Percentiles rank a stretch among this genome's conserved stretches.
phyloP scores from a whole-genome alignment of 208 protist genomes.

The Leishmania lainsoni region DNA sequence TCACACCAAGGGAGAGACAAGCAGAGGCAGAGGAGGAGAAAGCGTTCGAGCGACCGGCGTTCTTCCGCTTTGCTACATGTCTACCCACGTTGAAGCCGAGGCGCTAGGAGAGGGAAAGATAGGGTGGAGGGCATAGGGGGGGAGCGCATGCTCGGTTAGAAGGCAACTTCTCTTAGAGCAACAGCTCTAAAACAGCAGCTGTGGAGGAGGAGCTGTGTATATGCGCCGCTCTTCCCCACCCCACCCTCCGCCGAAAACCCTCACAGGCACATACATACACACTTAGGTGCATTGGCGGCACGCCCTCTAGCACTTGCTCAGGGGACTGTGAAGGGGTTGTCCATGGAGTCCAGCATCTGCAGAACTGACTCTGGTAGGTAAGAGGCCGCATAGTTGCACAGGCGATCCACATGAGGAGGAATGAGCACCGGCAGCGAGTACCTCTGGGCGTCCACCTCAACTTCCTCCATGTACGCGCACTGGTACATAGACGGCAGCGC shows the following conservation, averaged over 20 bases:
- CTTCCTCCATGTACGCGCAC: constrained; percentile 30
- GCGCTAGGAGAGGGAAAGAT: background rate
- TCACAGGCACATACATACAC: background rate
- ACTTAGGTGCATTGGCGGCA: background rate
- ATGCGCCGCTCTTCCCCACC: background rate
- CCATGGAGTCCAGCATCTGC: constrained; percentile 39
- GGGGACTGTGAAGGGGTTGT: constrained; percentile 11
- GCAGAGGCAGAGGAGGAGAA: background rate
- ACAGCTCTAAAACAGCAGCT: background rate
- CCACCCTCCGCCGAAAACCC: background rate
- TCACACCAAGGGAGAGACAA: constrained; percentile 12
- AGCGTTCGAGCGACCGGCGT: background rate
- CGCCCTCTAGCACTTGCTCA: background rate
- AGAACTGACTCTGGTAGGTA: constrained; percentile 32
- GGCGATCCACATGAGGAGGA: constrained; percentile 50
- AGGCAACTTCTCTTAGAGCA: background rate
- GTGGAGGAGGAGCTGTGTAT: background rate
- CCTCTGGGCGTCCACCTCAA: constrained; percentile 25
- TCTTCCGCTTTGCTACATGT: background rate
- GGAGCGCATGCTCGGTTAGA: background rate
- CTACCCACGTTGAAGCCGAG: background rate
- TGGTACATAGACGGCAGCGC: constrained; percentile 19
- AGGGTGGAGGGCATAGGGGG: background rate
- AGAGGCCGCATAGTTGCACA: constrained; percentile 28
- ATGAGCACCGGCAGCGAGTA: constrained; percentile 44